Evolutionary conservation across 768 basidiomycete genomes (phyloP).

Genomic region (Leccinum barrowsii): DNA sequence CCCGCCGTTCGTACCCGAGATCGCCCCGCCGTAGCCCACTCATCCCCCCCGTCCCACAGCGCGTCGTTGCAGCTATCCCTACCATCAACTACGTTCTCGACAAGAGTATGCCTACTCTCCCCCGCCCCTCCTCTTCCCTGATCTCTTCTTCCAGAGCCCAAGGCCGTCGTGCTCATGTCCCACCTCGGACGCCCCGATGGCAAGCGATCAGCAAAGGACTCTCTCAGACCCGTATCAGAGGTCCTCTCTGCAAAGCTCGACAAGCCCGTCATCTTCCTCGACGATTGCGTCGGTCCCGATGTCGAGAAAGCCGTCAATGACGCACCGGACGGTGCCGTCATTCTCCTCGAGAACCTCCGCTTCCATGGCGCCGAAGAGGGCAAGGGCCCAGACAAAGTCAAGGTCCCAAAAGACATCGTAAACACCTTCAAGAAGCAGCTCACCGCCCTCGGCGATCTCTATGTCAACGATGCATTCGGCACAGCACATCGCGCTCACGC

Average conservation of each 20-base stretch:
- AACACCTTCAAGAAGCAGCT: conserved; percentile 82
- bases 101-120: conserved; percentile 48
- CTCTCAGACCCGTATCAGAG: conserved; percentile 79
- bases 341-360: conserved; percentile 95
- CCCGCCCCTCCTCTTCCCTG: not conserved
- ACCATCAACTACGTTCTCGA: conserved; percentile 93
- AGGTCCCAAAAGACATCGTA: conserved; percentile 82
- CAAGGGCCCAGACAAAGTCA: conserved; percentile 94
- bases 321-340: conserved; percentile 59
- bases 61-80: conserved; percentile 94
- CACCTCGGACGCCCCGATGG: conserved; percentile 98
- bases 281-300: conserved; percentile 82
- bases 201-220: conserved; percentile 83
- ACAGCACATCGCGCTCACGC: conserved; percentile 98
- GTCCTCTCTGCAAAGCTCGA: conserved; percentile 47
- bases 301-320: conserved; percentile 72
- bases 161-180: conserved; percentile 90
- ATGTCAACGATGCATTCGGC: conserved; percentile 98
- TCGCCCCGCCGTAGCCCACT: conserved; percentile 2
- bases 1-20: conserved; percentile 68
- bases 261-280: conserved; percentile 74
- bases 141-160: conserved; percentile 53
- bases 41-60: conserved; percentile 44
- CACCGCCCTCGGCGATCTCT: conserved; percentile 91
- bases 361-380: conserved; percentile 99